phyloP scores from a whole-genome alignment of 75 land plant species.

The Pinus taeda region DNA sequence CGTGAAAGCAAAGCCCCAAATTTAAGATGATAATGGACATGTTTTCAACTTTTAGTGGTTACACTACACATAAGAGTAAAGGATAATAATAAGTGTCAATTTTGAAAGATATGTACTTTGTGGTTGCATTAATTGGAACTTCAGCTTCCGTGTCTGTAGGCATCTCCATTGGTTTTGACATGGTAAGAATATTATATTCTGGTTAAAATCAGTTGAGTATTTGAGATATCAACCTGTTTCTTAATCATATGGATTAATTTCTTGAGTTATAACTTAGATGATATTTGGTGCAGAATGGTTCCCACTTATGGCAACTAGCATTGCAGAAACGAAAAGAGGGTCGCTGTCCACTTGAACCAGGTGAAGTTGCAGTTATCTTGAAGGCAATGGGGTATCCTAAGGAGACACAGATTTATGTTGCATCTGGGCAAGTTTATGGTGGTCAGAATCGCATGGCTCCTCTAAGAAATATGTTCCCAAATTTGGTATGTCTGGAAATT shows the following conservation, averaged over 20 bases:
- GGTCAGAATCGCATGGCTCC: slow-evolving; percentile 93
- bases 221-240: background rate
- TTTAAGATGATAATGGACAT: background rate
- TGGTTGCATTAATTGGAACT: background rate
- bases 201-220: background rate
- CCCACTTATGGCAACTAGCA: slow-evolving; percentile 88
- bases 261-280: background rate
- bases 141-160: slow-evolving; percentile 4
- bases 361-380: slow-evolving; percentile 86
- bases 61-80: background rate
- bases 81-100: background rate
- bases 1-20: background rate
- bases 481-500: slow-evolving; percentile 57
- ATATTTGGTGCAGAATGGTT: slow-evolving; percentile 67
- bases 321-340: slow-evolving; percentile 87
- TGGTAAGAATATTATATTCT: background rate
- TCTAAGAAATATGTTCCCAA: slow-evolving; percentile 91
- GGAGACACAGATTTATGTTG: slow-evolving; percentile 92
- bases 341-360: slow-evolving; percentile 88
- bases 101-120: too few species aligned
- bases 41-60: background rate
- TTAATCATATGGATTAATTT: background rate
- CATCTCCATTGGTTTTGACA: background rate
- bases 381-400: slow-evolving; percentile 91
- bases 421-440: slow-evolving; percentile 94